phyloP scores from a whole-genome alignment of 306 rosid species.

The Pyrus bretschneideri region DNA sequence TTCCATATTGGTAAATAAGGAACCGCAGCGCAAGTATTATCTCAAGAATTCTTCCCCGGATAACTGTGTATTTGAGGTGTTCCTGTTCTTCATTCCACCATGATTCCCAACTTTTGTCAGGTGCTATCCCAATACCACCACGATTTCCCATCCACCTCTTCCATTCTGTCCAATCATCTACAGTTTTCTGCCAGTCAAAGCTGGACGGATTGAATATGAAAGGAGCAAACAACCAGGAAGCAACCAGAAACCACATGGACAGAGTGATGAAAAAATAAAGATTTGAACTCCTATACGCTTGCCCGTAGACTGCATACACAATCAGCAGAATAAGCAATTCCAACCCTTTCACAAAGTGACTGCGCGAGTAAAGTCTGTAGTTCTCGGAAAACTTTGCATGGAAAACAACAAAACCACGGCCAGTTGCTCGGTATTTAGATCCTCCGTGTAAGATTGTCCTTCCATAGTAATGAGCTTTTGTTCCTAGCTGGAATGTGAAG shows the following conservation, averaged over 20 bases:
- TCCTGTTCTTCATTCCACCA: conserved; percentile 98
- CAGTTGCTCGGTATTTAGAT: conserved; percentile 83
- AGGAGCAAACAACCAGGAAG: conserved; percentile 98
- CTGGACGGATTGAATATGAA: conserved; percentile 88
- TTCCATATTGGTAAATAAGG: conserved; percentile 85
- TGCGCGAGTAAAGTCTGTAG: conserved; percentile 81
- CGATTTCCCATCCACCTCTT: conserved; percentile 99
- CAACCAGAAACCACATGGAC: conserved; percentile 89
- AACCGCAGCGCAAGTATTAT: conserved; percentile 76
- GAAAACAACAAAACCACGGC: conserved; percentile 94
- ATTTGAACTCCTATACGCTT: conserved; percentile 52
- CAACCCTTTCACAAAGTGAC: conserved; percentile 95
- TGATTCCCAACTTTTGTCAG: conserved; percentile 91
- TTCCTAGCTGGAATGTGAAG: conserved; percentile 95
- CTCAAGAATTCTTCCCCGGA: conserved; percentile 75
- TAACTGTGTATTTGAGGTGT: conserved; percentile 66
- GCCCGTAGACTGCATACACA: conserved; percentile 63
- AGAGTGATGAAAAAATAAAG: conserved; percentile 71
- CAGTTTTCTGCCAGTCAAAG: conserved; percentile 98
- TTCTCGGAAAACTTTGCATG: conserved; percentile 93
- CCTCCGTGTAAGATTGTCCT: conserved; percentile 97
- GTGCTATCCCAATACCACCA: conserved; percentile 81
- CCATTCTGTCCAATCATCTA: conserved; percentile 98
- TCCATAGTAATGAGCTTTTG: conserved; percentile 90
- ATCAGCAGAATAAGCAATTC: conserved; percentile 67